Conservation (phyloP, 371 early-diverging fungal genomes). For the Entomophthora muscae region DNA sequence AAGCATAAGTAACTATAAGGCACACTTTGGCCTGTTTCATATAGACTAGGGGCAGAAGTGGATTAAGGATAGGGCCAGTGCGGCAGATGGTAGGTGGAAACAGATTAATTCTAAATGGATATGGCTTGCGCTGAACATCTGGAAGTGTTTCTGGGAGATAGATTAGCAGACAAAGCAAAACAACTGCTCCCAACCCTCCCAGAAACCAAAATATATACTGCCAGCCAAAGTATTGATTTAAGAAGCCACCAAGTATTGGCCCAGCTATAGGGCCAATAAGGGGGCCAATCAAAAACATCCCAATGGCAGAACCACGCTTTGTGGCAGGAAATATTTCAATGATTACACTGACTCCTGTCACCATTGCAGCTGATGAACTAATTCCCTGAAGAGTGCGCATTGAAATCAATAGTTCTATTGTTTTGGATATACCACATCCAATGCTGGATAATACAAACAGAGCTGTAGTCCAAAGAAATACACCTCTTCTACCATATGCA, state of each 20-base stretch:
- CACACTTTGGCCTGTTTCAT: constrained; percentile 23
- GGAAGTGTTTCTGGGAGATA: constrained; percentile 51
- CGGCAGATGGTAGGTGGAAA: constrained; percentile 7
- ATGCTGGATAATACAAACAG: constrained; percentile 36
- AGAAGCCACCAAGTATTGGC: constrained; percentile 24
- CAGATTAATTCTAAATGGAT: not conserved
- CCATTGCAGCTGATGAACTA: constrained; percentile 48
- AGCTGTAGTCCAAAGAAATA: constrained; percentile 35
- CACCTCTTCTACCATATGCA: constrained; percentile 32
- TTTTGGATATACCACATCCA: constrained; percentile 39
- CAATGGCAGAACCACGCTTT: constrained; percentile 34
- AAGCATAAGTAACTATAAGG: constrained; percentile 24
- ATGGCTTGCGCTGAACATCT: not conserved
- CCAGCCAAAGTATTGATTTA: constrained; percentile 37
- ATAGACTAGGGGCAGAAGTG: constrained; percentile 19
- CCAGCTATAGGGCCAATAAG: constrained; percentile 31
- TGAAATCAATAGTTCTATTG: constrained; percentile 26
- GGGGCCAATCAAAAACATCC: constrained; percentile 35
- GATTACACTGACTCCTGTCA: constrained; percentile 57
- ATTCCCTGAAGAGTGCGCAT: constrained; percentile 46
- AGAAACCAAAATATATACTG: constrained; percentile 41
- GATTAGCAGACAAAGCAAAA: constrained; percentile 16
- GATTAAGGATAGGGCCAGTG: constrained; percentile 11
- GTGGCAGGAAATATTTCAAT: constrained; percentile 23
- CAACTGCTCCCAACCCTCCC: constrained; percentile 25